Evolutionary conservation across 1,139 yeast species (phyloP).

Genomic region (Lodderomyces pseudojiufengensis): DNA sequence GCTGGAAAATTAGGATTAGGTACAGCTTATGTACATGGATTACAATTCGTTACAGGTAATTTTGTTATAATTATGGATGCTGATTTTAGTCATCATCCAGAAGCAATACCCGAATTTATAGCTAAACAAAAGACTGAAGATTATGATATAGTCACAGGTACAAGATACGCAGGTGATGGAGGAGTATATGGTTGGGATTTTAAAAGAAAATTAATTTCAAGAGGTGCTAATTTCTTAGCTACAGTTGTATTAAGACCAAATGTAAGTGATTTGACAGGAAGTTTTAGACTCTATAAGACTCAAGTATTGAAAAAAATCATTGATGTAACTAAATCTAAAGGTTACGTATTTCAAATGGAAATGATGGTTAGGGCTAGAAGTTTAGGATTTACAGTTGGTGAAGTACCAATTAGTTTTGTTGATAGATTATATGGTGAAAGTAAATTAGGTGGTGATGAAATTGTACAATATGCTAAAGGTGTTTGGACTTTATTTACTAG

Average conservation of each 20-base stretch:
- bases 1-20: constrained; percentile 80
- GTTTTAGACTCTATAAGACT: constrained; percentile 74
- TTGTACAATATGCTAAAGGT: constrained; percentile 71
- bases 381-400: constrained; percentile 68
- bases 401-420: constrained; percentile 76
- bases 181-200: constrained; percentile 87
- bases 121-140: constrained; percentile 61
- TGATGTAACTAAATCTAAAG: constrained; percentile 69
- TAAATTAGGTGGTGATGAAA: constrained; percentile 80
- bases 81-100: constrained; percentile 80
- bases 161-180: constrained; percentile 78
- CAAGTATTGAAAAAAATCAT: constrained; percentile 65
- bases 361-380: constrained; percentile 83
- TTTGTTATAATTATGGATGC: constrained; percentile 85
- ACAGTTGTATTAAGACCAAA: constrained; percentile 68
- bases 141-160: constrained; percentile 81
- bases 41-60: constrained; percentile 69
- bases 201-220: constrained; percentile 72
- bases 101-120: constrained; percentile 74
- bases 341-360: constrained; percentile 87
- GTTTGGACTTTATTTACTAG: constrained; percentile 68
- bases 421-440: constrained; percentile 80
- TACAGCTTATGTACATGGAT: constrained; percentile 79
- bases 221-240: constrained; percentile 82
- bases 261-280: constrained; percentile 76